phyloP scores from a whole-genome alignment of 2,329 filamentous ascomycete species.

The Fusarium sublunatum region DNA sequence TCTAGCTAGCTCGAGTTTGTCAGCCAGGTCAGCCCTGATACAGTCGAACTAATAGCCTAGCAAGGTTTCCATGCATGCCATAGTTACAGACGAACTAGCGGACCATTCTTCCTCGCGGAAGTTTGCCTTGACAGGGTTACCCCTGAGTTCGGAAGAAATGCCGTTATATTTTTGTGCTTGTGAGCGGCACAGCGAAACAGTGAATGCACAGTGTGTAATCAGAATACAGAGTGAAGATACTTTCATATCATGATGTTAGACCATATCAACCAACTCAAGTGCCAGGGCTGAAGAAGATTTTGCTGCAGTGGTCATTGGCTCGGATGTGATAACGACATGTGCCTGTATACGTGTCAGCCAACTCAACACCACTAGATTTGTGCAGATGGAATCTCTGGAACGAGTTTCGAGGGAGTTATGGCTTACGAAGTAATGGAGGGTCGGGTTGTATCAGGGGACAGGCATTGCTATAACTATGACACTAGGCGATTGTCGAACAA shows the following conservation, averaged over 20 bases:
- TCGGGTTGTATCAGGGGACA: not conserved
- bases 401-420: not conserved
- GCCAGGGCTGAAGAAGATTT: not conserved
- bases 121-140: conserved; percentile 5
- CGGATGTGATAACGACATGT: not conserved
- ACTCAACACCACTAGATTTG: not conserved
- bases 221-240: not conserved
- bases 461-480: not conserved
- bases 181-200: not conserved
- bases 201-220: not conserved
- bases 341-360: not conserved
- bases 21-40: conserved; percentile 9
- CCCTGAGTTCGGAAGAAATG: conserved; percentile 15
- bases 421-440: not conserved
- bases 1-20: not conserved
- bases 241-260: not conserved
- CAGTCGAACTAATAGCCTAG: not conserved
- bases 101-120: conserved; percentile 6
- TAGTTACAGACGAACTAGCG: conserved; percentile 22
- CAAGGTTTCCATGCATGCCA: conserved; percentile 31
- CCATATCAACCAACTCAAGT: not conserved
- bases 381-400: not conserved
- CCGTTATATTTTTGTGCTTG: not conserved
- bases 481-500: not conserved
- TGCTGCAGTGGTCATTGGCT: conserved; percentile 9